Evolutionary conservation across 495 filamentous ascomycete species (phyloP), one percentile per base, ranked within the genome.

Genomic region (Neurospora hispaniola): DNA sequence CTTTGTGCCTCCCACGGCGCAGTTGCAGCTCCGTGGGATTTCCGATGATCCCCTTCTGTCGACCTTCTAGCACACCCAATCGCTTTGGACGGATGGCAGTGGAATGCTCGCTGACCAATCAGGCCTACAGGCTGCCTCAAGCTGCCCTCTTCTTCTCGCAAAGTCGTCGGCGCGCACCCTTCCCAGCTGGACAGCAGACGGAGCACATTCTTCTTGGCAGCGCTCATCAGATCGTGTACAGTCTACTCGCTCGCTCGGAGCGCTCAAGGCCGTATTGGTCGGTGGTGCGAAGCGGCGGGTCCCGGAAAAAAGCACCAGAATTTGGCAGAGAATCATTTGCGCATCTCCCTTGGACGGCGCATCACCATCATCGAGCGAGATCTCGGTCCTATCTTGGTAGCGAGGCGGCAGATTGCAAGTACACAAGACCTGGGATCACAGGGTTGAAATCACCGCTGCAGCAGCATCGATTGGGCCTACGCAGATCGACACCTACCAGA

Each of bases 381-480:
- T 72, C 71, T 70, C 72, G 59, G 48, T 73, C 78, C 76, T 79
- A 78, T 77, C 76, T 79, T 78, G 76, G 74, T 76, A 69, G 70
- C 54, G 71, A 42, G 42, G 69, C 70, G 42, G 69, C 54, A 74
- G 74, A 40, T 73, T 76, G 27, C 54, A 66, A 66, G 54, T 38
- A 66, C 48, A 59, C 54, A 38, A 38, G 35, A 72, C 71, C 46
- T 71, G 69, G 74, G 73, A 77, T 79, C 78, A 78, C 79, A 79
- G 75, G 79, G 79, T 75, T 80, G 75, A 73, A 72, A 44, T 72
- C 70, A 74, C 73, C 73, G 72, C 74, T 74, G 27, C 27, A 31
- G 74, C 73, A 23, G 46, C 46, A 54, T 54, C 48, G 76, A 71
- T 75, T 77, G 70, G 74, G 71, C 77, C 71, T 71, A 72, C 70